phyloP scores from a whole-genome alignment of 768 basidiomycete species.

The Tulasnella calospora region DNA sequence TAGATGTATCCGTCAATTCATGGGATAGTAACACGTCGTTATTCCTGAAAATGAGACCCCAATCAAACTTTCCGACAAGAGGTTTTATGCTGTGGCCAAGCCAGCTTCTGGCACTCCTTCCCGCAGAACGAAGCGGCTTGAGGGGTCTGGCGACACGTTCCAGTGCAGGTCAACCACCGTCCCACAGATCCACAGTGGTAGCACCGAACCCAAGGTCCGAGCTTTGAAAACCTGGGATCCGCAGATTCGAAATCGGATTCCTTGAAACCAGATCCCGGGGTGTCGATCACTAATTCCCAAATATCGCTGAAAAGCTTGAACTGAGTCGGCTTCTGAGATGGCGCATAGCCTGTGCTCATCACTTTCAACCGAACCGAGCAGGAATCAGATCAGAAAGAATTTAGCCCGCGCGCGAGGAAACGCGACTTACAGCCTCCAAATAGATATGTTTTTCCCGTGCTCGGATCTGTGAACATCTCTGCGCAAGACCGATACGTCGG shows the following conservation, averaged over 20 bases:
- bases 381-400: not conserved
- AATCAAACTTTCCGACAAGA: not conserved
- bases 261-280: conserved; percentile 38
- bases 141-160: not conserved
- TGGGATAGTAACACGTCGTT: not conserved
- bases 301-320: conserved; percentile 39
- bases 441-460: conserved; percentile 40
- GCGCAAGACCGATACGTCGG: conserved; percentile 42
- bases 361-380: conserved; percentile 19
- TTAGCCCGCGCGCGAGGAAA: no score
- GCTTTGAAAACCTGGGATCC: conserved; percentile 39
- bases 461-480: conserved; percentile 37
- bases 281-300: conserved; percentile 41
- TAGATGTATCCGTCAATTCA: not conserved
- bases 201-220: conserved; percentile 43
- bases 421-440: conserved; percentile 37
- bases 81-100: not conserved
- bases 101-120: not conserved
- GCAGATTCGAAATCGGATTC: conserved; percentile 38
- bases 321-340: conserved; percentile 32
- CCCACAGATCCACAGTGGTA: conserved; percentile 40
- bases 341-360: conserved; percentile 41
- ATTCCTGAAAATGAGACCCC: not conserved
- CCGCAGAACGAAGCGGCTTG: not conserved
- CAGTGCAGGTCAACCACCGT: conserved; percentile 40